phyloP scores from a whole-genome alignment of 1,284 basidiomycete species.

The Papiliotrema terrestris region DNA sequence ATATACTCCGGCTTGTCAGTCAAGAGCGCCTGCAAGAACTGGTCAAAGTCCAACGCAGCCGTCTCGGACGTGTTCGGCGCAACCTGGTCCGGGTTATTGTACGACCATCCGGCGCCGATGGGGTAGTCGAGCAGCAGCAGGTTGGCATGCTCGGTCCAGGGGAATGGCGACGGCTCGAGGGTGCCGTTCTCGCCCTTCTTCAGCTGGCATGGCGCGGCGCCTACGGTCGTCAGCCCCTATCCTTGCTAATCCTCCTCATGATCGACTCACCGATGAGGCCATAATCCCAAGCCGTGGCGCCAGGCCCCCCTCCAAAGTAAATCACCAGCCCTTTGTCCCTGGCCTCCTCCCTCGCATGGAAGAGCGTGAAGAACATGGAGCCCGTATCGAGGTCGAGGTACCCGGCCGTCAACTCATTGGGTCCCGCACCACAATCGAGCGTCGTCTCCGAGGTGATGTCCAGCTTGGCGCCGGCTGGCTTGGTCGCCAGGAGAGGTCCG shows the following conservation, averaged over 20 bases:
- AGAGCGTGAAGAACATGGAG: slow-evolving; percentile 13
- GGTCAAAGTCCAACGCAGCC: slow-evolving; percentile 14
- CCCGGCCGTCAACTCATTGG: slow-evolving; percentile 8
- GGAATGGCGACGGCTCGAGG: slow-evolving; percentile 7
- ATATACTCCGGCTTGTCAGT: not conserved
- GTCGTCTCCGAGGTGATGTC: slow-evolving; percentile 4
- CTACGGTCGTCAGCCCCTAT: not conserved
- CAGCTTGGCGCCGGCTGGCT: not conserved
- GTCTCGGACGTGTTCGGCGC: slow-evolving; percentile 5
- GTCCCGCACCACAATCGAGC: slow-evolving; percentile 7
- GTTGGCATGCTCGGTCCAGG: slow-evolving; percentile 16
- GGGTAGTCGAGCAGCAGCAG: slow-evolving; percentile 14
- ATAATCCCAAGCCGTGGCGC: slow-evolving; percentile 13
- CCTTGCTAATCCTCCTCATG: not conserved
- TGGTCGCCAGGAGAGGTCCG: not conserved
- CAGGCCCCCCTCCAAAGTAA: slow-evolving; percentile 16
- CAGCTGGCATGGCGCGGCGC: slow-evolving; percentile 16
- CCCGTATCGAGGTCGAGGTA: slow-evolving; percentile 11
- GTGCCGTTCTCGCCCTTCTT: slow-evolving; percentile 3
- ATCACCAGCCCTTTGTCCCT: slow-evolving; percentile 11
- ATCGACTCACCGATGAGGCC: slow-evolving; percentile 17
- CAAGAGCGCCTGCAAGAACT: slow-evolving; percentile 8
- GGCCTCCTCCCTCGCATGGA: slow-evolving; percentile 4
- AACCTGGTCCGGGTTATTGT: slow-evolving; percentile 2
- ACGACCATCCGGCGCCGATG: slow-evolving; percentile 14